Percentiles rank a stretch among this genome's conserved stretches.
Conservation (phyloP, 352 stramenopile genomes). For the Aphanomyces cochlioides region DNA sequence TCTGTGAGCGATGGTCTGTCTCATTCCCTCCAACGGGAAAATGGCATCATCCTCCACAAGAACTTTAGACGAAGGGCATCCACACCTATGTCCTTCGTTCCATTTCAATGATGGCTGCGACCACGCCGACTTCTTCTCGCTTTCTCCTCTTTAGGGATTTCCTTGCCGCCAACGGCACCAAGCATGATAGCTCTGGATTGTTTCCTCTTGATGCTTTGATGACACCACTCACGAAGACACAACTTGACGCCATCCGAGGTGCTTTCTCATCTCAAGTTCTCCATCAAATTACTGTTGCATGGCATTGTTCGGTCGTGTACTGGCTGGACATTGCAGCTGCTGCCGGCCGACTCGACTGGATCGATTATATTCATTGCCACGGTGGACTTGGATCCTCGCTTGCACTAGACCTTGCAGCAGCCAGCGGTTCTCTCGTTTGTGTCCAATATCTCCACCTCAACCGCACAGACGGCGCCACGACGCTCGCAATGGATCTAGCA, state of each 20-base stretch:
- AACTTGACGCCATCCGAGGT: not conserved
- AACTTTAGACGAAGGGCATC: too few species aligned
- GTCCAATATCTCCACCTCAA: conserved; percentile 27
- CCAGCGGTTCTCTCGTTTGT: not conserved
- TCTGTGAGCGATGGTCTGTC: too few species aligned
- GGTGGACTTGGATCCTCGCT: not conserved
- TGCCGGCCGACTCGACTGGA: conserved; percentile 3
- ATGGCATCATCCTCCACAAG: too few species aligned
- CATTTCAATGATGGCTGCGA: too few species aligned
- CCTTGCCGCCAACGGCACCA: too few species aligned
- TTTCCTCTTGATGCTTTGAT: too few species aligned
- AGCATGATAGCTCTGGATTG: too few species aligned
- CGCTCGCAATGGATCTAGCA: conserved; percentile 23
- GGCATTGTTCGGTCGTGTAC: not conserved
- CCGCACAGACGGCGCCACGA: conserved; percentile 7
- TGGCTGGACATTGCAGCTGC: conserved; percentile 10
- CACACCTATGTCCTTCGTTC: too few species aligned
- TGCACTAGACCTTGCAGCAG: conserved; percentile 15
- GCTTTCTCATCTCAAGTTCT: not conserved
- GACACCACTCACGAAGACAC: not conserved
- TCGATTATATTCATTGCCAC: conserved; percentile 1
- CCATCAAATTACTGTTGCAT: not conserved
- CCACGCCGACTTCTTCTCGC: too few species aligned
- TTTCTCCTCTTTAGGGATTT: too few species aligned
- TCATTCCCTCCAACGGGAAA: too few species aligned